These are phyloP conservation scores for Trichoderma gamsii DNA, from an alignment of 495 filamentous ascomycete genomes.

Conservation along the genomic window DNA sequence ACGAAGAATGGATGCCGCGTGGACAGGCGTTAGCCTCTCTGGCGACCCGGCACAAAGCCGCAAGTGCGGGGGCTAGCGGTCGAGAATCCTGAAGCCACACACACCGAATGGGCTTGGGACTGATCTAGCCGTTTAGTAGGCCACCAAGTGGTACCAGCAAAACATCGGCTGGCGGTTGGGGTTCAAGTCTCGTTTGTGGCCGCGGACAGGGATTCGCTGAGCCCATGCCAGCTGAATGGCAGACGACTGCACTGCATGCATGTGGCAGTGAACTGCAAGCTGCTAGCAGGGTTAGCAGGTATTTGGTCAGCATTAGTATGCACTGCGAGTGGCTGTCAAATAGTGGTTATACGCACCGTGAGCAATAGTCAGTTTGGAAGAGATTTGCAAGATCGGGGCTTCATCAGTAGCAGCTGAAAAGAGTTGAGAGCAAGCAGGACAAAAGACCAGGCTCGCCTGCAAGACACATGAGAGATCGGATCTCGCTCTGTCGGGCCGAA, in stretches of 20 bases:
- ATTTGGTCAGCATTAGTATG: background rate
- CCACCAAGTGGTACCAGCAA: background rate
- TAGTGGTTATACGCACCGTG: too few species aligned
- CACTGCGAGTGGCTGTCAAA: background rate
- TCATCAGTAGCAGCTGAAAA: too few species aligned
- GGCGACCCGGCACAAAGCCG: conserved; percentile 1
- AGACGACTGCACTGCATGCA: background rate
- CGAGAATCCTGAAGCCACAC: conserved; percentile 4
- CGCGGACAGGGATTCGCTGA: conserved; percentile 3
- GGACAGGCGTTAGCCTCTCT: conserved; percentile 11
- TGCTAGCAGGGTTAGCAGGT: background rate
- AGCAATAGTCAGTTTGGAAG: too few species aligned
- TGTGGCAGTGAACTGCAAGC: background rate
- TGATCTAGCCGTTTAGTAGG: background rate
- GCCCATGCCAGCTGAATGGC: conserved; percentile 1
- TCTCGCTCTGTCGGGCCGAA: conserved; percentile 5
- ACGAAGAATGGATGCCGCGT: conserved; percentile 1
- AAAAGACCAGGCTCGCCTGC: background rate
- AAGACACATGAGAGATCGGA: background rate
- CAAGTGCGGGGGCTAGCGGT: conserved; percentile 13
- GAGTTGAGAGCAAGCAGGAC: too few species aligned
- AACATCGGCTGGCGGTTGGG: background rate
- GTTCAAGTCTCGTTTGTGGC: background rate
- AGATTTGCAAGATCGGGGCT: too few species aligned
- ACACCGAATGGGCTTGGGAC: background rate